Evolutionary conservation across 345 rosid genomes (phyloP), one percentile per base, ranked within the genome.

Genomic region (Ceriops zippeliana): DNA sequence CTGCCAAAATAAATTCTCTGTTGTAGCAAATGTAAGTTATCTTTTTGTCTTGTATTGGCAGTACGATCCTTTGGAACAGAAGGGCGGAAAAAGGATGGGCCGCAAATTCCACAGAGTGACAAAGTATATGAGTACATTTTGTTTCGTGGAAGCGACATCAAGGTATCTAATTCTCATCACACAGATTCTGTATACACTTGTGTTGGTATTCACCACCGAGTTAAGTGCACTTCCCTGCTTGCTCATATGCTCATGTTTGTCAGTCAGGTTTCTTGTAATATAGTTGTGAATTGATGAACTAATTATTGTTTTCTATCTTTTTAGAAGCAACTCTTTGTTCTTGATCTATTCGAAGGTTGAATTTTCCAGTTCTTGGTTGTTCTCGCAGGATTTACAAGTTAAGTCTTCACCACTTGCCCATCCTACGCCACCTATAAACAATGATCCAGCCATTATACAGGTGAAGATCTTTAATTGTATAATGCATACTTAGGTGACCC

Each of bases 371-470:
- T 53, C 22, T 68, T 37, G 19, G 28, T 70, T 57, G 5, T n/a
- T 69, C 61, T 71, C 72, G 58, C 81, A 93, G 98, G 98, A 93
- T 76, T 82, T 93, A 70, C 98, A 90, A 82, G 98, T 93, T 66
- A 93, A 90, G 80, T 89, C 96, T 66, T 90, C 96, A 70, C 89
- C 96, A 30, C 96, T 92, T 54, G 90, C 69, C 68, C 93, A 87
- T 79, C 78, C 96, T 52, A 65, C 80, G n/a, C 87, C 85, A 3
- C 80, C 88, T 54, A 77, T 90, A 62, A 86, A 87, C 80, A 89
- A 90, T 80, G 98, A 93, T 65, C 97, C 97, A 13, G 97, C 97
- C 72, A 93, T 93, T 37, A 93, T 93, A 69, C 98, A 93, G 96
- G 97, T 93, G 53, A 54, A 19, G n/a, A 30, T 28, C 62, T 61